Conservation (phyloP, 176 grass and related monocot genomes). For the Ampelocalamus luodianensis region DNA sequence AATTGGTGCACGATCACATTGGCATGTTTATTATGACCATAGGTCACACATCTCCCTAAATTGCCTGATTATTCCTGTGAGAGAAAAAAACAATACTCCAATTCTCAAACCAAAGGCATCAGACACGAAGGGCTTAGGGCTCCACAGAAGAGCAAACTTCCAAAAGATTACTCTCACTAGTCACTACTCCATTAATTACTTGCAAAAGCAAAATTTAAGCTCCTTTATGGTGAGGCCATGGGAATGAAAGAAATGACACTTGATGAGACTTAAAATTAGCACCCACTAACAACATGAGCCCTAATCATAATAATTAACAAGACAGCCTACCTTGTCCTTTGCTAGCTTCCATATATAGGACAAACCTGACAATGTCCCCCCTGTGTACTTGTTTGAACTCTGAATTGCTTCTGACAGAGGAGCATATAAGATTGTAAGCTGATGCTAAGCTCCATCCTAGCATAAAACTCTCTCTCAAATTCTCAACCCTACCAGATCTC, state of each 20-base stretch:
- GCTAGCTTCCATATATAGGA: conserved; percentile 43
- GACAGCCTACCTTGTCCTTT: conserved; percentile 22
- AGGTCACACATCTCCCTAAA: not conserved
- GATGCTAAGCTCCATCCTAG: conserved; percentile 19
- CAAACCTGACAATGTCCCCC: conserved; percentile 32
- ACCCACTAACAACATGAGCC: conserved; percentile 43
- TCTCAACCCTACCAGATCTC: not conserved
- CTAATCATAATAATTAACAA: not conserved
- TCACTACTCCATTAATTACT: conserved; percentile 1
- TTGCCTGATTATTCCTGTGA: not conserved
- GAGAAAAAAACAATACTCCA: not conserved
- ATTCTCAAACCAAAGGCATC: conserved; percentile 15
- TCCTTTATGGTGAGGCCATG: conserved; percentile 38
- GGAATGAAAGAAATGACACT: conserved; percentile 42
- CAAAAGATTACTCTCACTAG: conserved; percentile 22
- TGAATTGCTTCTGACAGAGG: not conserved
- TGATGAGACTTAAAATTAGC: conserved; percentile 33
- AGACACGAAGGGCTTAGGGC: conserved; percentile 31
- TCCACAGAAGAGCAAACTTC: conserved; percentile 38
- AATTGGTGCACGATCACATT: not conserved
- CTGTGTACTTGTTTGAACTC: conserved; percentile 29
- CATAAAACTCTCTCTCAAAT: not conserved
- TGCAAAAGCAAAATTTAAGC: conserved; percentile 58
- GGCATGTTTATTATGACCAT: not conserved
- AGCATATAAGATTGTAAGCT: conserved; percentile 4